Evolutionary conservation across 306 rosid genomes (phyloP).

Genomic region (Lupinus albus): DNA sequence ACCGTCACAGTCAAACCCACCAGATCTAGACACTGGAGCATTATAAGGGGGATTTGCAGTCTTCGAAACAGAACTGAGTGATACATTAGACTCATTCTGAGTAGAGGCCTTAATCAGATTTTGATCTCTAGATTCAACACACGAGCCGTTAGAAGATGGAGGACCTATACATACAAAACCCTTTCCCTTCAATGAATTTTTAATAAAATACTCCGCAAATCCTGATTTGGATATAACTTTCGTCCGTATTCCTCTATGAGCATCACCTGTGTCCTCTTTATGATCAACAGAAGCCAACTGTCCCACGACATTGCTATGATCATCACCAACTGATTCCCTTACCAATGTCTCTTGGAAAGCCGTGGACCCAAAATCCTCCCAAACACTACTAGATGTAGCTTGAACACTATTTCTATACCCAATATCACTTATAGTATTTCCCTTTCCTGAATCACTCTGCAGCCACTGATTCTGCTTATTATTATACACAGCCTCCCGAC

Average conservation of each 20-base stretch:
- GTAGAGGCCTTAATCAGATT: constrained; percentile 44
- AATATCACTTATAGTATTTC: constrained; percentile 44
- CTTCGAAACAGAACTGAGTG: constrained; percentile 38
- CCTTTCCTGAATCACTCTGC: constrained; percentile 61
- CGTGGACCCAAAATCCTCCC: constrained; percentile 50
- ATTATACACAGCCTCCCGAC: constrained; percentile 45
- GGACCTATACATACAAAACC: constrained; percentile 61
- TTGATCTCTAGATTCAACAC: constrained; percentile 48
- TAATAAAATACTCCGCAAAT: constrained; percentile 67
- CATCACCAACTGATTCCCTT: constrained; percentile 46
- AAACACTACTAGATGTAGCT: constrained; percentile 37
- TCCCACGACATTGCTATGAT: constrained; percentile 45
- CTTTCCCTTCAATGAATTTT: constrained; percentile 71
- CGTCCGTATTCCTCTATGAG: constrained; percentile 55
- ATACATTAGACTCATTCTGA: constrained; percentile 44
- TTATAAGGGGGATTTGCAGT: constrained; percentile 39
- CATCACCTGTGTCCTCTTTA: constrained; percentile 42
- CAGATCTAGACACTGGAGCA: constrained; percentile 31
- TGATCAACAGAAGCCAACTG: constrained; percentile 44
- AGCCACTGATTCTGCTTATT: constrained; percentile 54
- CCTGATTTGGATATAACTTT: constrained; percentile 71
- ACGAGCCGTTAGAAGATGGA: constrained; percentile 42
- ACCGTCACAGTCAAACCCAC: constrained; percentile 52
- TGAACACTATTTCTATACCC: constrained; percentile 47
- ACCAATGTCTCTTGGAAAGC: constrained; percentile 48